Base-by-base conservation (phyloP, 495 filamentous ascomycete genomes). In the Penicillium ucsense region DNA sequence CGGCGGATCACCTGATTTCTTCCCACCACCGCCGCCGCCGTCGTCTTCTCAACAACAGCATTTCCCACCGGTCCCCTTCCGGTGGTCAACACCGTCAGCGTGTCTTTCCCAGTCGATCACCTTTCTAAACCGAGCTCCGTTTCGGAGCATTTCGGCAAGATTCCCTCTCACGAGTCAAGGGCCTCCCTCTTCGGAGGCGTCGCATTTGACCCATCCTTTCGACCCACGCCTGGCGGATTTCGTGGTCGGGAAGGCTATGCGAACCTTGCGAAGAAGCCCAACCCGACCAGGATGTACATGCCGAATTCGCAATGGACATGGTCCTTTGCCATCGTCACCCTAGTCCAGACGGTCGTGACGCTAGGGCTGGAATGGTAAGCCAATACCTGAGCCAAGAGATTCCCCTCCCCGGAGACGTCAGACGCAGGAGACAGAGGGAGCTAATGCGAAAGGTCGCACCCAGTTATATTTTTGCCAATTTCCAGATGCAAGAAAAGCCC, bases 301-400 rank as follows among this genome's bases (percentile, higher is more conserved):
- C 81, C 91, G 43, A 85, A 80, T 57, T 84, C 87, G 4, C 72
- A 72, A 55, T 98, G 94, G 94, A 88, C 89, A 3, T 92, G 89
- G 81, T 67, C 80, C 47, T 96, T 96, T 61, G 74, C 90, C 57
- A 59, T 83, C 51, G 71, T 86, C 35, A 81, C 89, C 31, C 63
- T 82, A 35, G 35, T 88, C 38, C 94, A 98, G 64, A 84, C 87
- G 35, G 63, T 84, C 31, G 78, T 91, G 40, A 83, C 84, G 31
- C 74, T 97, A 48, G 84, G 76, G 4, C 81, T 95, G 40, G 89
- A 98, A 78, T 77, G 81, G 88, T 96, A 78, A 61, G 89, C 20
- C 20, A 20, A 20, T 75, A 41, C 31, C 11, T 20, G 20, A 7
- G 5, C 7, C 27, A n/a, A 3, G 34, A 9, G 12, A 9, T 4